Evolutionary conservation across 345 rosid genomes (phyloP), one percentile per base, ranked within the genome.

Genomic region (Brassica nigra): DNA sequence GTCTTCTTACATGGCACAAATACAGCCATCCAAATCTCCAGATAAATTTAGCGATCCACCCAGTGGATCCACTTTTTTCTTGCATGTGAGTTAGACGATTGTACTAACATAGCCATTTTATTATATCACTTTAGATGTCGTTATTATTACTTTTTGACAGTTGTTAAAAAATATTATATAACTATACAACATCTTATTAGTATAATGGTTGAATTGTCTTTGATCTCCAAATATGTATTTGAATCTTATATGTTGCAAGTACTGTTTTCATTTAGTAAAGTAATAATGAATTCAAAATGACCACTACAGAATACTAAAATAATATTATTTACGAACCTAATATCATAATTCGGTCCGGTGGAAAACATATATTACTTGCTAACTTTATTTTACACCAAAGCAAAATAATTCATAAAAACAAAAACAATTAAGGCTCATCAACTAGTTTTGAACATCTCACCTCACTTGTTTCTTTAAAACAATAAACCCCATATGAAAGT

Each of bases 1-100:
- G 78, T 68, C 61, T 49, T 80, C 49, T 70, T 36, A 68, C 78
- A 79, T 74, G 78, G 75, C 78, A 62, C 44, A 80, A 74, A 77
- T 42, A 66, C 77, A 78, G 18, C 55, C 78, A 49, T 74, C 66
- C 75, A 74, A 58, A 52, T 34, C 79, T 62, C 37, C 83, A 39
- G 68, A 68, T 74, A 16, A 5, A 18, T 71, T 28, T 78, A 52
- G 12, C 42, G 59, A 64, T 33, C n/a, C 37, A 62, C 47, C 28
- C 67, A 77, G 23, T 61, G 65, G 37, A 55, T 55, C 16, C 36
- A 30, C 12, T 14, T 58, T 70, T 63, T 52, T 67, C 15, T 4
- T 29, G 20, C 31, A 42, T 1, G 34, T 36, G 64, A 52, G 4
- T 70, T 70, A 8, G 44, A 37, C 44, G 44, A 39, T 39, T 39